These are phyloP conservation scores for Solanum dulcamara DNA, from an alignment of 257 asterid genomes.

Conservation along the genomic window DNA sequence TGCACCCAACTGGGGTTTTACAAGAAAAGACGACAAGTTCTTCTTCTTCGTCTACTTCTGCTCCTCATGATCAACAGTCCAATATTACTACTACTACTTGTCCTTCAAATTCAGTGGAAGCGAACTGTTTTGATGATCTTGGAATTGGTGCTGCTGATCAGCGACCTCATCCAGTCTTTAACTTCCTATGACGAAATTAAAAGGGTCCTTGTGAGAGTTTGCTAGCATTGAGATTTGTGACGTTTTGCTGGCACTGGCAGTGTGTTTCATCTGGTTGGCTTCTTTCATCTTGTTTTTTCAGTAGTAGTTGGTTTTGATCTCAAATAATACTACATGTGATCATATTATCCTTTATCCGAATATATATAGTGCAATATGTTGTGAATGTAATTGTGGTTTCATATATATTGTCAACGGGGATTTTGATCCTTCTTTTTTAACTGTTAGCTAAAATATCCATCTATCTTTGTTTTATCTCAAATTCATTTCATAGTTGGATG, in stretches of 20 bases:
- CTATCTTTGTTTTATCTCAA: background rate
- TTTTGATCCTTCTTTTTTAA: background rate
- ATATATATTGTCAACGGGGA: background rate
- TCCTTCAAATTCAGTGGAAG: background rate
- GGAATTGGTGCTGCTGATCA: background rate
- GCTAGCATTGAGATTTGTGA: constrained; percentile 4
- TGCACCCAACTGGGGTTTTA: constrained; percentile 56
- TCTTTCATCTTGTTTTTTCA: background rate
- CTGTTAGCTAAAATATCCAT: background rate
- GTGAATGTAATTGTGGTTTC: background rate
- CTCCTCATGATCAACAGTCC: background rate
- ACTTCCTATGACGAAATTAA: constrained; percentile 32
- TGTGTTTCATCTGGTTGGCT: background rate
- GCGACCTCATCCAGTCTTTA: constrained; percentile 30
- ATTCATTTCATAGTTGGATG: background rate
- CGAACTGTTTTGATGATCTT: background rate
- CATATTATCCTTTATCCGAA: background rate
- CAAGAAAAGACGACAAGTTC: constrained; percentile 11
- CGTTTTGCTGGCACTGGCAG: background rate
- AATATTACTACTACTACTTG: constrained; percentile 1
- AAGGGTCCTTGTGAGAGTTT: constrained; percentile 16
- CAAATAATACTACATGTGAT: background rate
- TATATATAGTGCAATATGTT: background rate
- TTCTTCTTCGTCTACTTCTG: background rate
- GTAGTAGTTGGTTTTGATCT: background rate